Base-by-base conservation (phyloP, 371 early-diverging fungal species). In the Syncephalastrum racemosum region DNA sequence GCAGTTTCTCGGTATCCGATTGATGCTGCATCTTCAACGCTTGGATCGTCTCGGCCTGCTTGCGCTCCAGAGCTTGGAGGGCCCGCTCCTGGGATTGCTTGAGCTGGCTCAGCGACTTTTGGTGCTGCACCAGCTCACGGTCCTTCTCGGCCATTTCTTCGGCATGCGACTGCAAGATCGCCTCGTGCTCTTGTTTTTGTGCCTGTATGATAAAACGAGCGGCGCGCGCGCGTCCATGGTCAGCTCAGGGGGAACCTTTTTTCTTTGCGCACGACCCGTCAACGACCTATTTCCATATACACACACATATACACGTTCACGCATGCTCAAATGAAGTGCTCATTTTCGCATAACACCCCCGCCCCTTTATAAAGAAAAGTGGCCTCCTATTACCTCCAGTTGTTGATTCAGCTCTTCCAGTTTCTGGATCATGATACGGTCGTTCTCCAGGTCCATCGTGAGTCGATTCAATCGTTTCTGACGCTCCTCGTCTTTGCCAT, bases 101-200 rank as follows among this genome's bases (percentile, higher is more conserved):
- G 8, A 79, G 49, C 15, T 75, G 63, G 23, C 58, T 54, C n/a
- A 79, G 44, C 15, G 70, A 65, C 60, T 73, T 63, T 54, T 73
- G 57, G 19, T 70, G 71, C 20, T 71, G 61, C 1, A 67, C 41
- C 3, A 77, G 31, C 0, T 23, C 66, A 16, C 67, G 59, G 45
- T 79, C 75, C 44, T 79, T 79, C 54, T 79, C 79, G 1, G 73
- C 75, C 22, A 79, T 69, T 19, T 62, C 70, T 43, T 73, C 64
- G 0, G 75, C 75, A 43, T 79, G 79, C 2, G 71, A 48, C 27
- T 71, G 63, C 14, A 79, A 52, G 4, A 68, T 64, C 12, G 69
- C 64, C 53, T 75, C 73, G 54, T 78, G 78, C 31, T 71, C 70
- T 47, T 72, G 59, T 45, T 78, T 78, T 58, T 78, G 78, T 10